Conservation (phyloP, 2,329 filamentous ascomycete genomes). For the Colletotrichum chrysophilum region DNA sequence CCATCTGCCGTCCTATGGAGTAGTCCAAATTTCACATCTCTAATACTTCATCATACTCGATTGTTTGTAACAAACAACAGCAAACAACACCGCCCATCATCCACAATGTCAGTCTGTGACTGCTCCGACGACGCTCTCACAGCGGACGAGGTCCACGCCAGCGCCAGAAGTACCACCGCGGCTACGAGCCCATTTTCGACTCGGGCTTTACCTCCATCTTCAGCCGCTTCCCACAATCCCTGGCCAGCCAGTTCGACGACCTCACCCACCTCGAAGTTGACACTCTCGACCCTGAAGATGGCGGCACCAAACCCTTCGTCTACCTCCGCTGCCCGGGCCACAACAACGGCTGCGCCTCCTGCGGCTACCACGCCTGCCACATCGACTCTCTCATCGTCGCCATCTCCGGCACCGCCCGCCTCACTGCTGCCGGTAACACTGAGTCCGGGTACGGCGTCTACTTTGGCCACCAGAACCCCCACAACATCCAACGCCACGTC, state of each 20-base stretch:
- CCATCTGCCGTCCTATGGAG: accelerated
- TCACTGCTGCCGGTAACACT: accelerated
- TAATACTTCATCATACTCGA: too few species aligned
- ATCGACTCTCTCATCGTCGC: background rate
- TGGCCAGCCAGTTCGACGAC: background rate
- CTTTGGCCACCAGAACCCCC: background rate
- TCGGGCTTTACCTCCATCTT: background rate
- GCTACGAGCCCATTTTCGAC: background rate
- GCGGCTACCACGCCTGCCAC: background rate
- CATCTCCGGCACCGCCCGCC: background rate
- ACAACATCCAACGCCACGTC: background rate
- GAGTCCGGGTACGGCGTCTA: background rate
- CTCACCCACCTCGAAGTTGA: background rate
- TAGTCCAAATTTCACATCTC: too few species aligned
- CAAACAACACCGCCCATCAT: background rate
- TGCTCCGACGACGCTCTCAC: background rate
- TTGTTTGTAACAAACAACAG: too few species aligned
- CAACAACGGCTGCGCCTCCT: background rate
- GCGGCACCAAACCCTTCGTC: background rate
- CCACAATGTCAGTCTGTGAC: background rate
- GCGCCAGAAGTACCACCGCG: background rate
- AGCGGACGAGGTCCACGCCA: background rate
- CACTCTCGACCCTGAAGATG: background rate
- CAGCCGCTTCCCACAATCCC: background rate
- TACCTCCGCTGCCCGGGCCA: background rate